Conservation (phyloP, 768 basidiomycete genomes). For the Russula brevipes region DNA sequence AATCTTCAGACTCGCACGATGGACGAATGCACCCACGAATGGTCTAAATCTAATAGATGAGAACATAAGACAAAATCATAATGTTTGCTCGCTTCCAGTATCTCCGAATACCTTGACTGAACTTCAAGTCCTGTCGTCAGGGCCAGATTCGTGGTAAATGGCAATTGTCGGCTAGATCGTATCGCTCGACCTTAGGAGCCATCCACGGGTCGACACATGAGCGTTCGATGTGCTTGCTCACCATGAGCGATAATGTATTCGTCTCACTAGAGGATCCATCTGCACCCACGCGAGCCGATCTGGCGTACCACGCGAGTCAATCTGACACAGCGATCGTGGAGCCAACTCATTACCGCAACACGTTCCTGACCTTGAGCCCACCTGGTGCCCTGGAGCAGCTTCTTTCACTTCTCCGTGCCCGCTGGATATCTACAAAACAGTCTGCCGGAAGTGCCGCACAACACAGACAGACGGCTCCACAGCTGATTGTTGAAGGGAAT, state of each 20-base stretch:
- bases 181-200: conserved; percentile 64
- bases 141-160: conserved; percentile 59
- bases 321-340: conserved; percentile 24
- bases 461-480: conserved; percentile 50
- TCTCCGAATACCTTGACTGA: conserved; percentile 15
- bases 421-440: conserved; percentile 61
- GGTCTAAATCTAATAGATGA: conserved; percentile 64
- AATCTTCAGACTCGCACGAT: conserved; percentile 58
- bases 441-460: conserved; percentile 35
- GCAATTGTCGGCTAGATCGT: conserved; percentile 66
- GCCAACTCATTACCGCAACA: conserved; percentile 63
- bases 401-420: conserved; percentile 64
- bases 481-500: conserved; percentile 66
- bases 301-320: conserved; percentile 39
- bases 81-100: conserved; percentile 38
- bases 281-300: conserved; percentile 63
- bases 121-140: conserved; percentile 35
- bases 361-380: conserved; percentile 70
- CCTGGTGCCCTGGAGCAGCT: conserved; percentile 73
- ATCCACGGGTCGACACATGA: conserved; percentile 50
- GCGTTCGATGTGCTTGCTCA: conserved; percentile 68
- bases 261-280: conserved; percentile 72
- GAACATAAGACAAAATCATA: conserved; percentile 67
- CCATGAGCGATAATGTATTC: conserved; percentile 77
- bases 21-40: conserved; percentile 75